Percentiles rank a stretch among this genome's conserved stretches.
Evolutionary conservation across 805 yeast genomes (phyloP).

Genomic region (Kluyveromyces siamensis): DNA sequence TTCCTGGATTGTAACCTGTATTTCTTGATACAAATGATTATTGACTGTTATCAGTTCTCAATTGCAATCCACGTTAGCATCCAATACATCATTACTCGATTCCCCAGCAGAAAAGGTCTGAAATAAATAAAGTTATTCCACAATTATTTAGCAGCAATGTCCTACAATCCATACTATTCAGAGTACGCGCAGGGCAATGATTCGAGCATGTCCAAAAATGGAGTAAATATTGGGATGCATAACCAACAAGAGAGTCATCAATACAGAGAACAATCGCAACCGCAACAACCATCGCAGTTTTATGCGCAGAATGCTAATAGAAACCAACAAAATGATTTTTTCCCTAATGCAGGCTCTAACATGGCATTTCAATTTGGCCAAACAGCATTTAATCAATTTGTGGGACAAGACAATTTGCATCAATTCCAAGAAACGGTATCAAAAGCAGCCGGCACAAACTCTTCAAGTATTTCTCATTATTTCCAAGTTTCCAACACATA

Average conservation of each 20-base stretch:
- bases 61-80: no score
- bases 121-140: no score
- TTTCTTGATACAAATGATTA: no score
- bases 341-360: conserved; percentile 72
- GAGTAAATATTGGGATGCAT: background rate
- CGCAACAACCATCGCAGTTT: conserved; percentile 8
- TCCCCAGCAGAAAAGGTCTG: background rate
- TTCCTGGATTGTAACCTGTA: no score
- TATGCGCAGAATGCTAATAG: conserved; percentile 5
- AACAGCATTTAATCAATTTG: conserved; percentile 48
- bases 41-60: no score
- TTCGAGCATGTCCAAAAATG: background rate
- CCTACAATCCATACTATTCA: conserved; percentile 2
- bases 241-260: conserved; percentile 9
- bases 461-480: conserved; percentile 63
- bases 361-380: conserved; percentile 86
- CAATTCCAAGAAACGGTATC: conserved; percentile 41
- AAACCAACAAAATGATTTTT: conserved; percentile 31
- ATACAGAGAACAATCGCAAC: conserved; percentile 22
- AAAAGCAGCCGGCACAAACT: conserved; percentile 27
- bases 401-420: conserved; percentile 49
- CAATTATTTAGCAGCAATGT: background rate
- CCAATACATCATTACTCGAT: no score
- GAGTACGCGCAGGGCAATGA: background rate
- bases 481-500: conserved; percentile 88